Base-by-base conservation (phyloP, 2,329 filamentous ascomycete genomes). In the Talaromyces sp. region DNA sequence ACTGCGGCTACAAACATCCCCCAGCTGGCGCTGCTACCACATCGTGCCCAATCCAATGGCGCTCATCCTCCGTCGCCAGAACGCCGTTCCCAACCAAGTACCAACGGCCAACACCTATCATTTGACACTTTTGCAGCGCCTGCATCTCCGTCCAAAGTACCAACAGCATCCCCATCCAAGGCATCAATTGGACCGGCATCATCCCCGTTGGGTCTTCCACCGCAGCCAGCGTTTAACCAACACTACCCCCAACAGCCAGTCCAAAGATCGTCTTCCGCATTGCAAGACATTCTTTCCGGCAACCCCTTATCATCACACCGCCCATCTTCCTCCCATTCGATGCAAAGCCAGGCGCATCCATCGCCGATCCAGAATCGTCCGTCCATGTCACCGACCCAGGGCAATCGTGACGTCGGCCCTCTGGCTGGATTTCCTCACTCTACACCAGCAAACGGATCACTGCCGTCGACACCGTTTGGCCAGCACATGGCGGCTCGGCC, bases 341-440 rank as follows among this genome's bases (percentile, higher is more conserved):
- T 67, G 6, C 71, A 73, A 51, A 73, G 69, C 55, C 71, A 68
- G 36, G 66, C 54, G 28, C 67, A 72, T 36, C 68, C 71, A 14
- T 79, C 78, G 7, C 77, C 78, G 18, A 74, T 79, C 23, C 73
- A 80, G 54, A 79, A 79, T 60, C 76, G 74, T 14, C 78, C 79
- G 1, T 76, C 78, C 1, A 79, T 81, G 73, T 81, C 80, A 23
- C 79, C 79, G 27, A 78, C 82, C 60, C 69, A 83, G 73, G 74
- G 82, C 61, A 73, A 84, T 69, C 69, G 79, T 72, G 74, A 83
- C 68, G 70, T 80, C 53, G 78, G 78, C 4, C 77, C 75, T 57
- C 70, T 81, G 52, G 78, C 77, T 23, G 78, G 78, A 8, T 76
- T 80, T 50, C 76, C 75, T n/a, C 67, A 71, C 16, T 65, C 69